phyloP scores from a whole-genome alignment of 139 green algal species.

The Yamagishiella unicocca region DNA sequence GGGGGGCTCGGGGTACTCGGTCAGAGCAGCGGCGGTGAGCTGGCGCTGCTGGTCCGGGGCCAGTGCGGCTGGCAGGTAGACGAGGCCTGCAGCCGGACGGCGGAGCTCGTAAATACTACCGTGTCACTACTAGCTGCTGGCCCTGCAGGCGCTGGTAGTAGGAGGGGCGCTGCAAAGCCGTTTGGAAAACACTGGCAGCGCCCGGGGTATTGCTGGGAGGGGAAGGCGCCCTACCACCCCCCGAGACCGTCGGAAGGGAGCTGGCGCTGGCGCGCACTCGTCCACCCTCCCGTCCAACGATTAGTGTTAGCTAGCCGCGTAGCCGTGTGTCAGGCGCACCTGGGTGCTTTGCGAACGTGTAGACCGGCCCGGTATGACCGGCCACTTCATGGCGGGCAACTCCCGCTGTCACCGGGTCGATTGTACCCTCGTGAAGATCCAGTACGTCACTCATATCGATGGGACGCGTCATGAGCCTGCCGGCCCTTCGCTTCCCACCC shows the following conservation, averaged over 20 bases:
- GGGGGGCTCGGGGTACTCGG: constrained; percentile 66
- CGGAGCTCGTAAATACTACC: too few species aligned
- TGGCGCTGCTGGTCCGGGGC: constrained; percentile 37
- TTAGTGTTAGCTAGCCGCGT: too few species aligned
- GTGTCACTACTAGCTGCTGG: too few species aligned
- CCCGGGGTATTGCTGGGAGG: too few species aligned
- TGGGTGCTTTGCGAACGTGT: constrained; percentile 25
- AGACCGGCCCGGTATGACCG: not conserved
- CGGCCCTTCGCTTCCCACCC: constrained; percentile 51
- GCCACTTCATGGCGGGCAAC: not conserved
- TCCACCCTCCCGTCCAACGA: too few species aligned
- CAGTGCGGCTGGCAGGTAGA: constrained; percentile 66
- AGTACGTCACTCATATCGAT: constrained; percentile 70
- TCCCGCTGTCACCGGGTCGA: not conserved
- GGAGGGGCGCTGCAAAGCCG: too few species aligned
- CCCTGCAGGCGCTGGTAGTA: too few species aligned
- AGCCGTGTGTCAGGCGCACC: too few species aligned
- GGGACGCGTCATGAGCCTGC: constrained; percentile 34
- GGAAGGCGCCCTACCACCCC: too few species aligned
- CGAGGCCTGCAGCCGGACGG: constrained; percentile 64
- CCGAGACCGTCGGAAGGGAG: too few species aligned
- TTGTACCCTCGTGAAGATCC: constrained; percentile 38
- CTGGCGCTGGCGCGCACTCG: too few species aligned
- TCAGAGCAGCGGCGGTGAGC: constrained; percentile 60
- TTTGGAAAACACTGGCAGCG: too few species aligned